Evolutionary conservation across 768 basidiomycete species (phyloP).

Genomic region (Tremella mesenterica): DNA sequence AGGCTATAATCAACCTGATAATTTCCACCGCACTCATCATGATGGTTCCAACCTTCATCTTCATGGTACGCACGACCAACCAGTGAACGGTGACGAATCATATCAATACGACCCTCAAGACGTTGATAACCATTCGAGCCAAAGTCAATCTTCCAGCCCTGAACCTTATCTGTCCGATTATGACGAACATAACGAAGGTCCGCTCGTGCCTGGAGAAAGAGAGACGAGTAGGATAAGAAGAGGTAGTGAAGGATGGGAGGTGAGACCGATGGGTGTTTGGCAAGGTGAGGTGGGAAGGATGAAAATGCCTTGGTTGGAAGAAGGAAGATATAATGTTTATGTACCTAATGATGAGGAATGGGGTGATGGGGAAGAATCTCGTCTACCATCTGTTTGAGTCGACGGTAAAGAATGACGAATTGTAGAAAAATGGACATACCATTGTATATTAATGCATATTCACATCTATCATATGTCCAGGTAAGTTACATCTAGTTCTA

Average conservation of each 20-base stretch:
- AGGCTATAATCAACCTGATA: no score
- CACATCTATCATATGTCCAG: no score
- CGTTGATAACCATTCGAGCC: conserved; percentile 5
- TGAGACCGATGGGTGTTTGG: conserved; percentile 14
- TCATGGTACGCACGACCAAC: no score
- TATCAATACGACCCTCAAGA: conserved; percentile 8
- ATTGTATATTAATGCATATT: no score
- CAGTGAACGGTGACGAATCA: not conserved
- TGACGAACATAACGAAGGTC: conserved; percentile 23
- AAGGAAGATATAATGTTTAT: conserved; percentile 26
- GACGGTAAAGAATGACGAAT: no score
- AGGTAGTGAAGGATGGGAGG: conserved; percentile 44
- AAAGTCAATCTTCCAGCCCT: conserved; percentile 24
- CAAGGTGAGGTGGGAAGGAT: not conserved
- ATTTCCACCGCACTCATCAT: no score
- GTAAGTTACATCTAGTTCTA: no score
- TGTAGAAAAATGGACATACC: no score
- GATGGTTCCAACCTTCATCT: no score
- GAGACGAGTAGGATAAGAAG: conserved; percentile 17
- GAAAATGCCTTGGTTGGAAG: conserved; percentile 17
- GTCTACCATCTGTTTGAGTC: no score
- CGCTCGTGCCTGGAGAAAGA: conserved; percentile 3
- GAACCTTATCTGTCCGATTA: conserved; percentile 42
- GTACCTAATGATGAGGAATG: conserved; percentile 4
- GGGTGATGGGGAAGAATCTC: not conserved